Percentiles rank a stretch among this genome's conserved stretches.
These are phyloP conservation scores for Pseudoturritis turrita DNA, from an alignment of 345 rosid genomes.

Conservation along the genomic window DNA sequence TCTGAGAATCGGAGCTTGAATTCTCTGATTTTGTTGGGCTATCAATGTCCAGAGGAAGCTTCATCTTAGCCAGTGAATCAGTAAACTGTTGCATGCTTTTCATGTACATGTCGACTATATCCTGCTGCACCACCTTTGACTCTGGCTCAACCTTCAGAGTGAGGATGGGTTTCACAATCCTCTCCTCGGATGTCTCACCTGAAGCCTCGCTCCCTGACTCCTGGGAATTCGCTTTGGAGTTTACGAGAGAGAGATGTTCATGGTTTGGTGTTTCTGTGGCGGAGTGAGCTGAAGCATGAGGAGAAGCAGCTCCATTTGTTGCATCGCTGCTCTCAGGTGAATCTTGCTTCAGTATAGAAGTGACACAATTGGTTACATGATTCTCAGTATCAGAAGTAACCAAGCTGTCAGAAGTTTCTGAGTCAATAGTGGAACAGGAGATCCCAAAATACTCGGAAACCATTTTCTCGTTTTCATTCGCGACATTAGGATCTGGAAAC, in stretches of 20 bases:
- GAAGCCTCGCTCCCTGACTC: conserved; percentile 48
- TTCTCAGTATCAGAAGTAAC: conserved; percentile 52
- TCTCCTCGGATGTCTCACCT: conserved; percentile 40
- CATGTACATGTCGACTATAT: conserved; percentile 96
- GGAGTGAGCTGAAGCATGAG: conserved; percentile 60
- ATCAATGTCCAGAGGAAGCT: conserved; percentile 87
- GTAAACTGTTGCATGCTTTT: conserved; percentile 99
- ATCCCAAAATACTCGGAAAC: conserved; percentile 86
- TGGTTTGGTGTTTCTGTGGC: conserved; percentile 42
- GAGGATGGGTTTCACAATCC: conserved; percentile 45
- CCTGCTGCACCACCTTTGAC: conserved; percentile 83
- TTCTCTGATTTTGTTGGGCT: conserved; percentile 70
- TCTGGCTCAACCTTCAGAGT: conserved; percentile 63
- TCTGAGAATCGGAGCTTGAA: conserved; percentile 76
- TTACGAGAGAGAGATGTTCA: conserved; percentile 40
- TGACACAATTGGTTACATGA: conserved; percentile 47
- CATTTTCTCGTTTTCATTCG: conserved; percentile 90
- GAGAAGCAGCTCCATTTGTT: conserved; percentile 69
- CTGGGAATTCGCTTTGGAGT: conserved; percentile 36
- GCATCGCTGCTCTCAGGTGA: conserved; percentile 82
- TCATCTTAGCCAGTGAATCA: conserved; percentile 98
- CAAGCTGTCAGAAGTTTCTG: conserved; percentile 67
- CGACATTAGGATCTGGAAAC: conserved; percentile 95
- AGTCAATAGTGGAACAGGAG: conserved; percentile 49
- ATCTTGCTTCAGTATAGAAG: conserved; percentile 48